Base-by-base conservation (phyloP, 345 rosid genomes). In the Eutrema heterophyllum region DNA sequence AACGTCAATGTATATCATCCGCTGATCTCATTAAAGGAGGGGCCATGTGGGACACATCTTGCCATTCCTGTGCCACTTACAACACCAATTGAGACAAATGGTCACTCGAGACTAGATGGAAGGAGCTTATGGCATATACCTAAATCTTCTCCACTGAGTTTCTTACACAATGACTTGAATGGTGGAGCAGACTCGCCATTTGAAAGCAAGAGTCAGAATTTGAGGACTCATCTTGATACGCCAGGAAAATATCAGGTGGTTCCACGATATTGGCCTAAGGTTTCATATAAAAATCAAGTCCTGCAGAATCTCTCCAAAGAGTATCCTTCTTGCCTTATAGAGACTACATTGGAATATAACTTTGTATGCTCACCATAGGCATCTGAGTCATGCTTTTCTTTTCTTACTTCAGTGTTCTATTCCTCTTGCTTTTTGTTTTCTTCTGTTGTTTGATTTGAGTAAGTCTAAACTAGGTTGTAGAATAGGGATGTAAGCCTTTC, bases 211-310 rank as follows among this genome's bases (percentile, higher is more conserved):
- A 65, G 65, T 59, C 86, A 78, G 62, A 86, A 82, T 80, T 86
- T 85, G 64, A 80, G 85, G 81, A 91, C 85, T 56, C 85, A 86
- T 60, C 81, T 78, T 52, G 96, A 95, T 83, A 70, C 78, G 50
- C 88, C 86, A 46, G 94, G 84, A 77, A 87, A 84, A 51, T 83
- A 67, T 83, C 98, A 84, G 67, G 72, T 86, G 63, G 85, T 89
- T 84, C 88, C 96, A 69, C 89, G 91, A 7, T 92, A 89, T 82
- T 85, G 85, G 89, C 98, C 99, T 35, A 86, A 88, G 83, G 84
- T 86, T 81, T 84, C 90, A 39, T 3, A 70, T 49, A 40, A 48
- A 18, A 84, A 83, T 79, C 90, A 84, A 80, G 91, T 83, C 81
- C 87, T 82, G 67, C 96, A 81, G 38, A 86, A 84, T 74, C 83